phyloP scores from a whole-genome alignment of 75 land plant genomes.

The Pinus tabuliformis region DNA sequence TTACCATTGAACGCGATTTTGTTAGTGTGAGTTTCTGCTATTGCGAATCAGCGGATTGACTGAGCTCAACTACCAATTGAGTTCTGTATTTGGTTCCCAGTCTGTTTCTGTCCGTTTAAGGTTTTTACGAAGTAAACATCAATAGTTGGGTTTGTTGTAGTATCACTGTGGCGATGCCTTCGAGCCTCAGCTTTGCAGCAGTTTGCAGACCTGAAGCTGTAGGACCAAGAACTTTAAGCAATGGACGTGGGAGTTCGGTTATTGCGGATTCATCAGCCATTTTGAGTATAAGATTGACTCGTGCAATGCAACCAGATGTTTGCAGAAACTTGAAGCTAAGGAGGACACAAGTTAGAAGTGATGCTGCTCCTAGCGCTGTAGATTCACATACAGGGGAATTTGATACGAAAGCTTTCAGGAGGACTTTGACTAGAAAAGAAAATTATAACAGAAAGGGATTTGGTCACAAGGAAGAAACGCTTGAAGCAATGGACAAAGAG shows the following conservation, averaged over 20 bases:
- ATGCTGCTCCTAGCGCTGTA: slow-evolving; percentile 10
- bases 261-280: neutral
- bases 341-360: neutral
- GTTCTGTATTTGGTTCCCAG: neutral
- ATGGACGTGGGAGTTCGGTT: neutral
- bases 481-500: slow-evolving; percentile 31
- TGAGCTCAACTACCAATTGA: neutral
- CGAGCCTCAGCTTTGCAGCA: neutral
- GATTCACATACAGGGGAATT: slow-evolving; percentile 12
- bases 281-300: neutral
- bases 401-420: slow-evolving; percentile 37
- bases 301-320: no score
- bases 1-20: neutral
- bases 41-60: neutral
- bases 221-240: neutral
- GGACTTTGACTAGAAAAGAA: slow-evolving; percentile 29
- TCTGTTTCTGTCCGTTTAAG: neutral
- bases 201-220: neutral
- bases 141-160: neutral
- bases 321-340: neutral
- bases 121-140: neutral
- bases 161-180: neutral
- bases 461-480: slow-evolving; percentile 44
- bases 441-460: slow-evolving; percentile 39
- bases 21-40: neutral